phyloP scores from a whole-genome alignment of 208 protist species.

The Leishmania lainsoni region DNA sequence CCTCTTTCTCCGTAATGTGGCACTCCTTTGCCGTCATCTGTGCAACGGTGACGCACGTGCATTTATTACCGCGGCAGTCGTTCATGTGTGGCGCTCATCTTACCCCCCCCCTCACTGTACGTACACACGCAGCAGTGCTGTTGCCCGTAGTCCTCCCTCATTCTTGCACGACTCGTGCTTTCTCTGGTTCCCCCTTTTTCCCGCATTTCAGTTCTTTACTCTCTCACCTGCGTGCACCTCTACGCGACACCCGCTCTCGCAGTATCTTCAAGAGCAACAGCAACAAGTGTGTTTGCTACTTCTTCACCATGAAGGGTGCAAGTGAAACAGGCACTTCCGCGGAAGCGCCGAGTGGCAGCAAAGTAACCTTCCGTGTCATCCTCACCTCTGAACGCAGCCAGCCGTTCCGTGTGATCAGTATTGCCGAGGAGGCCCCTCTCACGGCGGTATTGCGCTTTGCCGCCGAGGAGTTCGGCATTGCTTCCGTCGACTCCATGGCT shows the following conservation, averaged over 20 bases:
- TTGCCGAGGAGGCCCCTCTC: conserved; percentile 95
- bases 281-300: too few species aligned
- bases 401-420: conserved; percentile 89
- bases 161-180: not conserved
- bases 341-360: conserved; percentile 43
- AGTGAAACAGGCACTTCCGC: not conserved
- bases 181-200: not conserved
- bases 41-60: not conserved
- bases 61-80: not conserved
- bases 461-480: conserved; percentile 92
- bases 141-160: not conserved
- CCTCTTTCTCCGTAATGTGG: not conserved
- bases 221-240: not conserved
- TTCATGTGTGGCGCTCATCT: not conserved
- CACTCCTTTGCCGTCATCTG: not conserved
- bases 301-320: conserved; percentile 10
- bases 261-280: too few species aligned
- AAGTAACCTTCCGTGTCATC: conserved; percentile 83
- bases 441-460: conserved; percentile 95
- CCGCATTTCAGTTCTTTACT: not conserved
- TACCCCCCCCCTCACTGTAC: not conserved
- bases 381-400: conserved; percentile 84
- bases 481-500: conserved; percentile 81
- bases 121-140: not conserved
- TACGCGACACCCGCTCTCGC: not conserved